Evolutionary conservation across 1,139 yeast species (phyloP).

Genomic region (Geotrichum fermentans): DNA sequence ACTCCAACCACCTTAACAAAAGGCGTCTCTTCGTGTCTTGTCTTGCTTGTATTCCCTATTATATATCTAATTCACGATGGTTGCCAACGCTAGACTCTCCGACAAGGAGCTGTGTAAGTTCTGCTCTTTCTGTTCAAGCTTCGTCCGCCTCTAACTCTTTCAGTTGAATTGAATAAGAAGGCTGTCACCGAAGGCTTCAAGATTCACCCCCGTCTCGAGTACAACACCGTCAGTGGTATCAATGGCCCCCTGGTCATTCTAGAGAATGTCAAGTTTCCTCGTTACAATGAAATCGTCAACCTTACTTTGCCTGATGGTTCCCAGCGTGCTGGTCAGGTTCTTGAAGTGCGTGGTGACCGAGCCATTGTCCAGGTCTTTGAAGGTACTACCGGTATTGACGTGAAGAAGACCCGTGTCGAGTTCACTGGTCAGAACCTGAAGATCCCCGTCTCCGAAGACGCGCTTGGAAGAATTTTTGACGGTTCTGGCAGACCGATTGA

Average conservation of each 20-base stretch:
- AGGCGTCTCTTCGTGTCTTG: neutral
- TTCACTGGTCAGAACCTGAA: conserved; percentile 92
- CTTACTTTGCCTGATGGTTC: conserved; percentile 94
- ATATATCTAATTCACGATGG: conserved; percentile 18
- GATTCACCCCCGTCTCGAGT: conserved; percentile 81
- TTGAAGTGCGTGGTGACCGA: conserved; percentile 93
- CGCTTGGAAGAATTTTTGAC: conserved; percentile 95
- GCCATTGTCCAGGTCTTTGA: conserved; percentile 98
- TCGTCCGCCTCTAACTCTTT: neutral
- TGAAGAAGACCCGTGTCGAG: conserved; percentile 92
- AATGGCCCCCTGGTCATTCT: conserved; percentile 96
- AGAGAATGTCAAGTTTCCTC: conserved; percentile 94
- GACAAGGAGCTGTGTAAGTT: conserved; percentile 28
- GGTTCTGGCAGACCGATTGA: conserved; percentile 99
- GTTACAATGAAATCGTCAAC: conserved; percentile 93
- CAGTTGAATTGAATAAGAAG: conserved; percentile 73
- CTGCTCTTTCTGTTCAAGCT: neutral
- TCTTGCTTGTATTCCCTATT: neutral
- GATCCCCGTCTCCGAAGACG: conserved; percentile 94
- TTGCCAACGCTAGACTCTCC: conserved; percentile 27
- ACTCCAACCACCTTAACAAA: neutral
- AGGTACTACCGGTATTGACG: conserved; percentile 97
- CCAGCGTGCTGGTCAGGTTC: conserved; percentile 91
- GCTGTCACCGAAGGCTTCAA: conserved; percentile 91
- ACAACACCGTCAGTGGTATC: conserved; percentile 96